A percentile compares a stretch with the other conserved stretches of the same genome.
Conservation (phyloP, 2,329 filamentous ascomycete species). For the Epicoccum nigrum region DNA sequence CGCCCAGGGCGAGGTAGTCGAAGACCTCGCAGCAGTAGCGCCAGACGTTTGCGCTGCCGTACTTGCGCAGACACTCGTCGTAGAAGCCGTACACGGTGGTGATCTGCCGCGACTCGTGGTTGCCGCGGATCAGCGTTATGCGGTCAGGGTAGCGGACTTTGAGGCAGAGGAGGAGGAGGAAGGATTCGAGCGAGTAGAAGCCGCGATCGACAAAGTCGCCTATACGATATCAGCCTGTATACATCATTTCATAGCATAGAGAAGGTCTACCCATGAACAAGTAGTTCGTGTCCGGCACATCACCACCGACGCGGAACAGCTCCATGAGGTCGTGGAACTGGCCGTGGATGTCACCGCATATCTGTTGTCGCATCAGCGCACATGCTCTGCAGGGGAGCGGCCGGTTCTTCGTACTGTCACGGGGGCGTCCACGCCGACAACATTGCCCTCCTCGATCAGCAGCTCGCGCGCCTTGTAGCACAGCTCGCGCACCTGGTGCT, state of each 20-base stretch:
- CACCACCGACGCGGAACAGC: constrained; percentile 89
- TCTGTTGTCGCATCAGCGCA: constrained; percentile 4
- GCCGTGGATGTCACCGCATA: constrained; percentile 91
- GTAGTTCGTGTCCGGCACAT: constrained; percentile 95
- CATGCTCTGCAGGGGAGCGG: not conserved
- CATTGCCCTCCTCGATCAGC: constrained; percentile 95
- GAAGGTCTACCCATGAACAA: constrained; percentile 85
- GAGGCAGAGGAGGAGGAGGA: constrained; percentile 92
- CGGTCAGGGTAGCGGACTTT: constrained; percentile 98
- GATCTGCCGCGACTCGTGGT: constrained; percentile 78
- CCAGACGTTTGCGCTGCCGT: constrained; percentile 94
- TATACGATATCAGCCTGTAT: constrained; percentile 39
- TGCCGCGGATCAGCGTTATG: constrained; percentile 97
- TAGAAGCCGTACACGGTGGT: constrained; percentile 82
- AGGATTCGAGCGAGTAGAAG: constrained; percentile 98
- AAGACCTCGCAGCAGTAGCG: constrained; percentile 93
- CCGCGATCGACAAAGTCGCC: constrained; percentile 86
- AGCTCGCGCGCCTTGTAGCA: constrained; percentile 97
- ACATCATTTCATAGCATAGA: too few relatives aligned
- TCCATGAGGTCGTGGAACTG: constrained; percentile 98
- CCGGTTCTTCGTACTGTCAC: constrained; percentile 78
- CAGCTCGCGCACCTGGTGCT: constrained; percentile 91
- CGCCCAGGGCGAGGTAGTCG: constrained; percentile 91
- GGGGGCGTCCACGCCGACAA: constrained; percentile 91
- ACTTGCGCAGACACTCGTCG: constrained; percentile 78